Evolutionary conservation across 495 filamentous ascomycete species (phyloP).

Genomic region (Penicillium coffeae): DNA sequence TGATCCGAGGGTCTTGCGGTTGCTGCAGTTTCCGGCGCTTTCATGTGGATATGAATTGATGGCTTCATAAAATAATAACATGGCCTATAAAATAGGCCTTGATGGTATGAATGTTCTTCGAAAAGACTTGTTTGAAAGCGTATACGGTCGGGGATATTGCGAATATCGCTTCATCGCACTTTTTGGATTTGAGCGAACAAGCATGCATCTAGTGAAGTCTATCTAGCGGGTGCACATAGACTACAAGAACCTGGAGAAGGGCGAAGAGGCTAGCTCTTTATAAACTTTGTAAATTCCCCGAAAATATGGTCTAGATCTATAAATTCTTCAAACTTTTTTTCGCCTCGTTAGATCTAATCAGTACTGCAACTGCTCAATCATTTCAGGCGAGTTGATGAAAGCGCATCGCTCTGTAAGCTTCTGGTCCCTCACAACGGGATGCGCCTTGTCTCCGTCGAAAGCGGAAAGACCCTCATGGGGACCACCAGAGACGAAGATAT

Average conservation of each 20-base stretch:
- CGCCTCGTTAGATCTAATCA: too few species aligned
- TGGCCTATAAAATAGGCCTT: too few species aligned
- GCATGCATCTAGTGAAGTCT: too few species aligned
- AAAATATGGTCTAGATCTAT: too few species aligned
- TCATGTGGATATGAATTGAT: conserved; percentile 68
- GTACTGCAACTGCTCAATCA: not conserved
- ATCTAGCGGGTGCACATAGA: too few species aligned
- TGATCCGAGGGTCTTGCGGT: conserved; percentile 16
- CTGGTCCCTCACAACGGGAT: not conserved
- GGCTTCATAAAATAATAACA: not conserved
- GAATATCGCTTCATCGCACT: too few species aligned
- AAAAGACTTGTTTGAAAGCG: not conserved
- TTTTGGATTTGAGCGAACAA: too few species aligned
- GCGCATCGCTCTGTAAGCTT: not conserved
- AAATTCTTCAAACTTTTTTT: too few species aligned
- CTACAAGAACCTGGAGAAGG: too few species aligned
- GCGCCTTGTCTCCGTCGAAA: not conserved
- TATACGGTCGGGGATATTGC: too few species aligned
- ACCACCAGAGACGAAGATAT: not conserved
- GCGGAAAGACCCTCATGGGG: not conserved
- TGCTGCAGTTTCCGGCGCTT: conserved; percentile 55
- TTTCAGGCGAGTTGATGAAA: not conserved
- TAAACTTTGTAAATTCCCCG: too few species aligned
- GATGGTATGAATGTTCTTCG: not conserved
- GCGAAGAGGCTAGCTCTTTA: too few species aligned